Conservation (phyloP, 2,329 filamentous ascomycete genomes). For the Clonostachys byssicola region DNA sequence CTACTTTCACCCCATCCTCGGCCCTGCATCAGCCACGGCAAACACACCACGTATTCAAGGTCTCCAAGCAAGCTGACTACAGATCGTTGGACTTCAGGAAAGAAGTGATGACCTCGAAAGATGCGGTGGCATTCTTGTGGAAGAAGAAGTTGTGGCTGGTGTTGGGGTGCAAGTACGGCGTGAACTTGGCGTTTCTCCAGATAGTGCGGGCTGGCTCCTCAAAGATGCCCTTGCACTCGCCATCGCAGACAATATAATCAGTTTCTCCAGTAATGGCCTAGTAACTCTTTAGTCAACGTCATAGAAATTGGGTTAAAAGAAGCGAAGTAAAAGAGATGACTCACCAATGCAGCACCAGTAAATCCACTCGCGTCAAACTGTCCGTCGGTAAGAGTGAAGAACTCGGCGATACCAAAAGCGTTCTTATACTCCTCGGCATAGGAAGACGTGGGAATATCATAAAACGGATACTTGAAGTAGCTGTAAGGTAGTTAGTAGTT, state of each 20-base stretch:
- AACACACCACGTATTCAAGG: too few species aligned
- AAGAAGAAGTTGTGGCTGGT: conserved; percentile 11
- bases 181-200: conserved; percentile 8
- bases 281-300: background rate
- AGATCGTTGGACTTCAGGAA: background rate
- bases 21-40: too few species aligned
- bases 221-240: conserved; percentile 15
- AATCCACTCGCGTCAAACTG: conserved; percentile 9
- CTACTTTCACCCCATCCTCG: too few species aligned
- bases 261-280: conserved; percentile 6
- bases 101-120: background rate
- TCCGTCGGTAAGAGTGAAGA: conserved; percentile 7
- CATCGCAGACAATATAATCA: conserved; percentile 15
- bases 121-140: conserved; percentile 7
- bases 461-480: conserved; percentile 10
- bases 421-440: conserved; percentile 10
- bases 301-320: background rate
- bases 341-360: conserved; percentile 8
- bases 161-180: conserved; percentile 8
- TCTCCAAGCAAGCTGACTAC: too few species aligned
- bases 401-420: conserved; percentile 8
- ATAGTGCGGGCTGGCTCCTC: conserved; percentile 12
- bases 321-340: background rate
- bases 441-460: conserved; percentile 5
- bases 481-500: conserved; percentile 1